Conservation (phyloP, 116 monocot species). For the Iris pallida region DNA sequence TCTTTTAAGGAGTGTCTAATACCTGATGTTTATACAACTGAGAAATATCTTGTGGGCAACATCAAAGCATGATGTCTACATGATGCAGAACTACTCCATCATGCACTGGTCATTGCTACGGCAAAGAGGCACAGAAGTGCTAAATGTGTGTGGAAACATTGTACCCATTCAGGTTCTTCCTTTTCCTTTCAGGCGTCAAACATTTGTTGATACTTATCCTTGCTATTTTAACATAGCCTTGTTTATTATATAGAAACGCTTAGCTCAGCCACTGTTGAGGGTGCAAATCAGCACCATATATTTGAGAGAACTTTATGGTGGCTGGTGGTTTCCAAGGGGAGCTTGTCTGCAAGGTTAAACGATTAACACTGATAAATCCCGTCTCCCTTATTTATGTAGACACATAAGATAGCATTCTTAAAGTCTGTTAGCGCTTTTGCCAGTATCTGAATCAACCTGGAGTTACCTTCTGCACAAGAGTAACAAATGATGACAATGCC, state of each 20-base stretch:
- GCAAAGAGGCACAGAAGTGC: slow-evolving; percentile 42
- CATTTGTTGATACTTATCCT: background rate
- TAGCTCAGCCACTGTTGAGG: slow-evolving; percentile 37
- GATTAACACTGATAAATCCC: background rate
- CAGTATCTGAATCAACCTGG: slow-evolving; percentile 59
- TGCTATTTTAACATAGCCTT: background rate
- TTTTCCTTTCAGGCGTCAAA: background rate
- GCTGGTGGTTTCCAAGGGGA: slow-evolving; percentile 94
- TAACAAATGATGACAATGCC: slow-evolving; percentile 54
- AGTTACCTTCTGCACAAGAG: slow-evolving; percentile 51
- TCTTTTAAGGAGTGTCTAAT: slow-evolving; percentile 6
- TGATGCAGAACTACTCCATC: slow-evolving; percentile 65
- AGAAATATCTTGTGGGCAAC: slow-evolving; percentile 92
- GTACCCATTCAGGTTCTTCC: slow-evolving; percentile 34
- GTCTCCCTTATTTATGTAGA: background rate
- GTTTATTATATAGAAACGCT: slow-evolving; percentile 19
- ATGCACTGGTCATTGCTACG: slow-evolving; percentile 75
- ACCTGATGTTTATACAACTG: slow-evolving; percentile 36
- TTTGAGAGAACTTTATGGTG: slow-evolving; percentile 56
- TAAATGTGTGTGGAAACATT: slow-evolving; percentile 63
- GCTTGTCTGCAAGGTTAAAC: slow-evolving; percentile 75
- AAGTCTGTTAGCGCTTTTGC: slow-evolving; percentile 10
- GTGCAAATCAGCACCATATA: slow-evolving; percentile 74
- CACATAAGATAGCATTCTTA: background rate
- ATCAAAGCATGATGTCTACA: slow-evolving; percentile 86